Evolutionary conservation across 139 green algal genomes (phyloP), one percentile per base, ranked within the genome.

Genomic region (Monoraphidium neglectum): DNA sequence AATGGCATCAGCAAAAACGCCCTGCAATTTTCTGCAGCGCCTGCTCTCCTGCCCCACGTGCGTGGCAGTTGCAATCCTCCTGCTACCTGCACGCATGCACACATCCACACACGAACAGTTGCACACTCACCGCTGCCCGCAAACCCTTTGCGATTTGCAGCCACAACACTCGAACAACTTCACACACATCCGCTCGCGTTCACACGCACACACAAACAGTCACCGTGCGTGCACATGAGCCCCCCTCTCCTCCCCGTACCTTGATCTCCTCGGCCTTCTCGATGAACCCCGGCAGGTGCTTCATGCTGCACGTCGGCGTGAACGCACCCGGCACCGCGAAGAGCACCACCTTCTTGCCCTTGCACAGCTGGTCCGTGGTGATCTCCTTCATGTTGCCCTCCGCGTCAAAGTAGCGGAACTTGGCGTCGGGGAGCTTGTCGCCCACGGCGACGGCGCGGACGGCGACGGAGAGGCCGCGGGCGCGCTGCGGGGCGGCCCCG

Each of bases 321-420:
- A 97, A 97, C 32, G 94, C 94, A 46, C 94, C 94, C 0, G 94
- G 93, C 43, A 97, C 94, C 3, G 92, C 93, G 80, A 97, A 94
- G 23, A 97, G 68, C 53, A 99, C 90, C 18, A 96, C 91, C 90
- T 98, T 98, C 84, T 98, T 98, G 61, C 92, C 94, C 79, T 93
- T 90, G 71, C 81, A 93, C 13, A 98, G 85, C 64, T 92, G 84
- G 24, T 91, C 86, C 5, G 84, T 89, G 4, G 75, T 90, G 40
- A 97, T 78, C 56, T 94, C 91, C 72, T 97, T 89, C 90, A 99
- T 94, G 66, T 95, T 94, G 70, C 88, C 90, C 72, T 98, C 94
- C 6, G 77, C 75, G 69, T 98, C 92, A 66, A 98, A 98, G 70
- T 79, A 85, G 56, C 87, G 91, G 35, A 96, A 84, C 71, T 88